Conservation (phyloP, 306 rosid species). For the Casuarina equisetifolia region DNA sequence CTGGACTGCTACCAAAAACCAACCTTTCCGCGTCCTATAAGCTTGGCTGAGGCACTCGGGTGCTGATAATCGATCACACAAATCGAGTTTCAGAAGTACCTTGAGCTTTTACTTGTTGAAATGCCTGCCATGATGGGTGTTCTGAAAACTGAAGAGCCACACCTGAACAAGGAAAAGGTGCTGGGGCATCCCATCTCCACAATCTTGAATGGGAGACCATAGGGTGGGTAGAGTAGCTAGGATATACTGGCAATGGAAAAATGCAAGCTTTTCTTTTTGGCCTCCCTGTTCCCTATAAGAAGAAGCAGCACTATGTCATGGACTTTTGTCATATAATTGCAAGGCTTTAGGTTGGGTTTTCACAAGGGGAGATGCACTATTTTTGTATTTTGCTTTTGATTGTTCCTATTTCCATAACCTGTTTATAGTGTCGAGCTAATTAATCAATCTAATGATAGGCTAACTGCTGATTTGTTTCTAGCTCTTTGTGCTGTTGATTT, state of each 20-base stretch:
- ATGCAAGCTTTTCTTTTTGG: conserved; percentile 21
- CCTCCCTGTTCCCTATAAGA: not conserved
- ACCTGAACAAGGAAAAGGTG: conserved; percentile 4
- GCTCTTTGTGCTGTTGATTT: conserved; percentile 19
- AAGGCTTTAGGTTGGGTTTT: not conserved
- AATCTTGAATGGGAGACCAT: conserved; percentile 21
- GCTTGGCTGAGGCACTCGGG: conserved; percentile 32
- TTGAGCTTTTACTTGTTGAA: conserved; percentile 21
- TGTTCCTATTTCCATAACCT: conserved; percentile 17
- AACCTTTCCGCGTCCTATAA: conserved; percentile 39
- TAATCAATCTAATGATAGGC: conserved; percentile 23
- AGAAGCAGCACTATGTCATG: not conserved
- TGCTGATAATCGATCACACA: conserved; percentile 2
- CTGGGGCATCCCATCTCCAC: conserved; percentile 1
- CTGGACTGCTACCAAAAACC: conserved; percentile 36
- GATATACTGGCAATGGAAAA: conserved; percentile 16
- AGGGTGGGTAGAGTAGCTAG: conserved; percentile 25
- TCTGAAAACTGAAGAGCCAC: conserved; percentile 19
- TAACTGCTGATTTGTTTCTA: conserved; percentile 26
- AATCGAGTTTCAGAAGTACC: conserved; percentile 14
- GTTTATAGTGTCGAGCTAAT: conserved; percentile 30
- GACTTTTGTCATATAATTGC: not conserved
- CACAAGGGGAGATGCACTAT: not conserved
- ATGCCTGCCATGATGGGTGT: conserved; percentile 29
- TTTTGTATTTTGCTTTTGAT: conserved; percentile 13